Evolutionary conservation across 2,329 filamentous ascomycete genomes (phyloP), one percentile per base, ranked within the genome.

Genomic region (Fusarium torulosum): DNA sequence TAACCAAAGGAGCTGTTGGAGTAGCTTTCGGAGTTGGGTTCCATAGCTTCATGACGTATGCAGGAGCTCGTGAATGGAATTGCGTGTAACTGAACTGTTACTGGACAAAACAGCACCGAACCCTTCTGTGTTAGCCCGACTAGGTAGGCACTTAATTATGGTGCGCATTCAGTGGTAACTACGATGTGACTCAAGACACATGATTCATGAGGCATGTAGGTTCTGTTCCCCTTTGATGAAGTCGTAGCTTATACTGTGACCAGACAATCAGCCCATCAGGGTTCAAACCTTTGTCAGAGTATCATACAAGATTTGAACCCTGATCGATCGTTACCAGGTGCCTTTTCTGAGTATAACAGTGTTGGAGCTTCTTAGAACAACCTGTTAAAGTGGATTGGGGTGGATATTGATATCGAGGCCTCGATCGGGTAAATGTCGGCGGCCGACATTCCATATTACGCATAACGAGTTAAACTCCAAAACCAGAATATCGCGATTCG

Each of bases 391-490:
- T 43, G 38, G 31, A 33, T 51, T 20, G 33, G 17, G 21, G 31
- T 58, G 46, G 33, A 40, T 20, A 40, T 29, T 33, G 42, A n/a
- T 21, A 17, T 43, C 27, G 19, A 37, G 29, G 10, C 27, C 19
- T 51, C 17, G 7, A 20, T 38, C 71, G 72, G 72, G 44, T 74
- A 72, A 72, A 70, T 35, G n/a, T 59, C 72, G 71, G 72, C 46
- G 29, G 33, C n/a, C 19, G 27, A 44, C 43, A 23, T 56, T 52
- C 56, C 45, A 44, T 49, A 23, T 56, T 52, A 54, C 45, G 50
- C 50, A 53, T 33, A 29, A 38, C 52, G 57, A 53, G 33, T 56
- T 46, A 59, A 67, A 66, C 63, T 74, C 69, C 70, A 74, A 74
- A 74, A 63, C 69, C 53, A 51, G 47, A 61, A 56, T 44, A n/a